A percentile compares a stretch with the other conserved stretches of the same genome.
Conservation (phyloP, 2,329 filamentous ascomycete species). For the Fusarium solani-melongenae region DNA sequence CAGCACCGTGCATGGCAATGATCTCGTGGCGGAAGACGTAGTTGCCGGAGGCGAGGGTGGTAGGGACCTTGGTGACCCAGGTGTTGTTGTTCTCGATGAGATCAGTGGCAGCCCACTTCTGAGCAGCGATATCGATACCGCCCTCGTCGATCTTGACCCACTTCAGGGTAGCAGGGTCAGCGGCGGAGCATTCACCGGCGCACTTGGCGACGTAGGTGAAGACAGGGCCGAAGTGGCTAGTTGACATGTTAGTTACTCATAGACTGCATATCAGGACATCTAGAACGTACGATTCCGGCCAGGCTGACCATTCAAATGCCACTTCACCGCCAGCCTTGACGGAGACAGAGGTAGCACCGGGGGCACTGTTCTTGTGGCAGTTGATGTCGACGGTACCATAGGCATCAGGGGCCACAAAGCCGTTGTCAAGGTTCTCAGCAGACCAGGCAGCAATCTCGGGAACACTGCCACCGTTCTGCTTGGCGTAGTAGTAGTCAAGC, state of each 20-base stretch:
- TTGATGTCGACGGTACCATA: slow-evolving; percentile 56
- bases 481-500: slow-evolving; percentile 38
- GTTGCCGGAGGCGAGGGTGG: slow-evolving; percentile 59
- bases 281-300: slow-evolving; percentile 44
- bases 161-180: slow-evolving; percentile 63
- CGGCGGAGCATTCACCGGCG: slow-evolving; percentile 61
- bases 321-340: slow-evolving; percentile 57
- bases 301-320: slow-evolving; percentile 55
- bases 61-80: slow-evolving; percentile 55
- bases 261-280: background rate
- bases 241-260: background rate
- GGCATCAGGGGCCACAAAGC: slow-evolving; percentile 58
- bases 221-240: slow-evolving; percentile 62
- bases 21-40: slow-evolving; percentile 68
- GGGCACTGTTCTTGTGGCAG: slow-evolving; percentile 58
- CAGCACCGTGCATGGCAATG: slow-evolving; percentile 63
- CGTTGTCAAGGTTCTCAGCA: slow-evolving; percentile 59
- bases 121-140: slow-evolving; percentile 54
- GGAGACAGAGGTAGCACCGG: slow-evolving; percentile 44
- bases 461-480: slow-evolving; percentile 26
- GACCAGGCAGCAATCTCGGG: slow-evolving; percentile 52
- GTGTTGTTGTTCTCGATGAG: slow-evolving; percentile 57
- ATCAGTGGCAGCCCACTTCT: slow-evolving; percentile 51
- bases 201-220: slow-evolving; percentile 73
- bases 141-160: slow-evolving; percentile 75